Evolutionary conservation across 2,329 filamentous ascomycete genomes (phyloP).

Genomic region (Helminthosporium solani): DNA sequence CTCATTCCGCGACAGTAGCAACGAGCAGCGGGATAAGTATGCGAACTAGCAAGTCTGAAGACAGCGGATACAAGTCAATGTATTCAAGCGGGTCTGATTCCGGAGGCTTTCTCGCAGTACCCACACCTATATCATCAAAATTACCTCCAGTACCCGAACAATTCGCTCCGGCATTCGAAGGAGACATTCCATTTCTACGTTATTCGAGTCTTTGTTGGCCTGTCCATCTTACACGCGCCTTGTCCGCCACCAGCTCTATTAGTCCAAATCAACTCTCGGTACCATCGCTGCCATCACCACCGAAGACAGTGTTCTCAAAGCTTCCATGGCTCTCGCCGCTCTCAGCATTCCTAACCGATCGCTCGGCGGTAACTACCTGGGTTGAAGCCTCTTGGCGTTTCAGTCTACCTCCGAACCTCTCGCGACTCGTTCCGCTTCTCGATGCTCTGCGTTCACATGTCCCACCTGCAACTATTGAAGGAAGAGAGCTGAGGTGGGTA

Average conservation of each 20-base stretch:
- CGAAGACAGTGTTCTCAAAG: slow-evolving; percentile 2
- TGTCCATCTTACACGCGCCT: slow-evolving; percentile 31
- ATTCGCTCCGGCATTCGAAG: slow-evolving; percentile 20
- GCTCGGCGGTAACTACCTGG: slow-evolving; percentile 30
- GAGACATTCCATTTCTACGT: slow-evolving; percentile 30
- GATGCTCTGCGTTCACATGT: slow-evolving; percentile 20
- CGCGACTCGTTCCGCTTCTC: slow-evolving; percentile 29
- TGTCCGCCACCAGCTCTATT: slow-evolving; percentile 4
- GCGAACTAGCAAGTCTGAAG: slow-evolving; percentile 26
- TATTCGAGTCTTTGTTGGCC: slow-evolving; percentile 37
- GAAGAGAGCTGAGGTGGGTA: slow-evolving; percentile 27
- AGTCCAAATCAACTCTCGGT: not conserved
- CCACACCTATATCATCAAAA: slow-evolving; percentile 1
- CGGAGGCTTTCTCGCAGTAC: slow-evolving; percentile 5
- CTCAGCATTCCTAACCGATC: slow-evolving; percentile 26
- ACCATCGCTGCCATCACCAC: not conserved
- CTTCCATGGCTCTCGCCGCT: slow-evolving; percentile 27
- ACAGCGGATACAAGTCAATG: slow-evolving; percentile 35
- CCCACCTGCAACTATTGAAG: slow-evolving; percentile 23
- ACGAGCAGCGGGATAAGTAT: slow-evolving; percentile 25
- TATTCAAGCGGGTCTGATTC: slow-evolving; percentile 22
- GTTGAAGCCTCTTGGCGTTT: slow-evolving; percentile 37
- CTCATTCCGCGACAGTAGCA: slow-evolving; percentile 4
- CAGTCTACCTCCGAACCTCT: slow-evolving; percentile 31
- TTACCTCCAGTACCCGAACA: slow-evolving; percentile 7